Conservation (phyloP, 257 asterid species). For the Nicotiana sylvestris region DNA sequence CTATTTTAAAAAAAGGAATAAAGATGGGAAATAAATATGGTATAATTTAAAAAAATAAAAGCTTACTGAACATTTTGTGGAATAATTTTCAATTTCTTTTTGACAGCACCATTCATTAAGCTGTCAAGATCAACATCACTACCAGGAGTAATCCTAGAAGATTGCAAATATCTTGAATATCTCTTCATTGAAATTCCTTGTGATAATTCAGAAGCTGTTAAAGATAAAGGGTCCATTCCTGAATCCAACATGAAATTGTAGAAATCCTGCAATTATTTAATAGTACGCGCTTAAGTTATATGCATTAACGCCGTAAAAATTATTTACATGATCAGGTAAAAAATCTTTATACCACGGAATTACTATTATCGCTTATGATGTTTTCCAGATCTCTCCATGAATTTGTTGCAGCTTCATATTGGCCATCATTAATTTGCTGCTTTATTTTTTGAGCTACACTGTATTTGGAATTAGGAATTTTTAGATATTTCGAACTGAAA, state of each 20-base stretch:
- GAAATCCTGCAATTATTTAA: constrained; percentile 55
- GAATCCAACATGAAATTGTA: constrained; percentile 82
- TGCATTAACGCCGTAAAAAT: not conserved
- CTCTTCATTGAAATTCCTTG: constrained; percentile 37
- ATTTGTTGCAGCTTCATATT: constrained; percentile 56
- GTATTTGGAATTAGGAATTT: constrained; percentile 20
- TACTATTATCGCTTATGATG: constrained; percentile 43
- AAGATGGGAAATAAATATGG: not conserved
- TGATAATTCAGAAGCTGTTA: constrained; percentile 47
- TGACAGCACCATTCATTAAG: constrained; percentile 76
- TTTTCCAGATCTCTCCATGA: constrained; percentile 60
- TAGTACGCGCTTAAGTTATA: not conserved
- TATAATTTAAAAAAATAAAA: not conserved
- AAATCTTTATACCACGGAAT: constrained; percentile 49
- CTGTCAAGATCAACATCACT: constrained; percentile 45
- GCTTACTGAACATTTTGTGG: constrained; percentile 61
- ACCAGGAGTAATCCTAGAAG: constrained; percentile 44
- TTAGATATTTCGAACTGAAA: not conserved
- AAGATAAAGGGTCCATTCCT: constrained; percentile 59
- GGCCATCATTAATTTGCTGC: constrained; percentile 43
- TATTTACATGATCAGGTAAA: not conserved
- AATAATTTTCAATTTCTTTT: constrained; percentile 69
- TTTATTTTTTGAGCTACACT: constrained; percentile 63
- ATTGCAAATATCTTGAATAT: constrained; percentile 61
- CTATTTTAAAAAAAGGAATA: not conserved